Evolutionary conservation across 768 basidiomycete species (phyloP), one percentile per base, ranked within the genome.

Genomic region (Termitomyces sp.): DNA sequence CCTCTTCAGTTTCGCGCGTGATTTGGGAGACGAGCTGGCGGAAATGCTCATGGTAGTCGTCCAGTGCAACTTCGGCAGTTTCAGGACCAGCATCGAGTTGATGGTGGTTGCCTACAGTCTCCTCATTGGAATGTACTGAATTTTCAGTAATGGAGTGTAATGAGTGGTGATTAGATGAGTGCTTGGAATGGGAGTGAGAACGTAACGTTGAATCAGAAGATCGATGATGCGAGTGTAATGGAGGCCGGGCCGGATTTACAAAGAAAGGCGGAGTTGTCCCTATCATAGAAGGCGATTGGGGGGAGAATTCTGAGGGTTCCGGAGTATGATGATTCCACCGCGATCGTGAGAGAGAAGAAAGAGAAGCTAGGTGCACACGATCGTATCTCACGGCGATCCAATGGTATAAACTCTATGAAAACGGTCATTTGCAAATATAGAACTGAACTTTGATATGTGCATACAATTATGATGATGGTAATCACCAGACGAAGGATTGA

Each of bases 381-480:
- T 64, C 53, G 52, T 74, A 78, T 1, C 64, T 56, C 14, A 55
- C 59, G 3, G 68, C 61, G 13, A 69, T 36, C 46, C 71, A 54
- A 61, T 69, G 68, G 56, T 74, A 73, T 7, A 64, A 50, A 34
- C 67, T 60, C 72, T 76, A 64, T 22, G 49, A 47, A 54, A 18
- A 63, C 20, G 24, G 39, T 52, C 43, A 55, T n/a, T 54, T 13
- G 53, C 30, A 33, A 52, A 32, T 37, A 34, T 22, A 10, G 14
- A 20, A 53, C 32, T 4, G 18, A 36, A 30, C 9, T 33, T 20
- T 45, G 50, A 26, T n/a, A 33, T 56, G 10, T 79, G 18, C 88
- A 69, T 65, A 91, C 89, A 54, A 83, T 68, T 49, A 85, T 62
- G 27, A 72, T 58, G 40, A 74, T 58, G 1, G 88, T 89, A 24